These are phyloP conservation scores for Ambrosia artemisiifolia DNA, from an alignment of 129 eudicot species.

Conservation along the genomic window DNA sequence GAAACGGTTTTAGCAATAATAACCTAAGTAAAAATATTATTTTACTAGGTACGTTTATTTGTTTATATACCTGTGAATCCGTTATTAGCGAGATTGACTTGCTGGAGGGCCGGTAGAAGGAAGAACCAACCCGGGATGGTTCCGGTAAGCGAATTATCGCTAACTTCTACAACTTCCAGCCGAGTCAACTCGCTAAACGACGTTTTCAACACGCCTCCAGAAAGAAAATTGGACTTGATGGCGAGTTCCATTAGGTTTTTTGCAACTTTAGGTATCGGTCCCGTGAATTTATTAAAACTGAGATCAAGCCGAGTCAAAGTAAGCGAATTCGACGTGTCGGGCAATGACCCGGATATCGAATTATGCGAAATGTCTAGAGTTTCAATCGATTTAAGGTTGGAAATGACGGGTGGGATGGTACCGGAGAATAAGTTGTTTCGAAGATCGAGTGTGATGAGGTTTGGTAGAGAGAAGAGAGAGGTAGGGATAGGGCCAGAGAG, in stretches of 20 bases:
- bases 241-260: conserved; percentile 54
- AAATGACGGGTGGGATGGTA: conserved; percentile 48
- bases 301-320: conserved; percentile 54
- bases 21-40: no score
- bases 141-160: conserved; percentile 69
- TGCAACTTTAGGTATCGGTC: conserved; percentile 63
- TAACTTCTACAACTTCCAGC: conserved; percentile 66
- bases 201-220: conserved; percentile 41
- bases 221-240: conserved; percentile 47
- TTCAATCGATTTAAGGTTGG: conserved; percentile 41
- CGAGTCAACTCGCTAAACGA: conserved; percentile 45
- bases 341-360: conserved; percentile 47
- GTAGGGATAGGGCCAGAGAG: conserved; percentile 69
- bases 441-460: conserved; percentile 51
- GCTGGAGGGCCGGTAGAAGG: conserved; percentile 56
- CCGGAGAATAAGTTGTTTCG: conserved; percentile 72
- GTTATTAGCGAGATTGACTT: conserved; percentile 69
- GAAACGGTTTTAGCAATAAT: no score
- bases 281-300: conserved; percentile 72
- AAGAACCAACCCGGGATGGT: conserved; percentile 55
- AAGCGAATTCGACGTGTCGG: conserved; percentile 40
- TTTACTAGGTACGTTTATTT: no score
- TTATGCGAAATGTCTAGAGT: conserved; percentile 62
- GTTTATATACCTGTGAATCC: conserved; percentile 41
- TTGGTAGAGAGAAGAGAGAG: conserved; percentile 56